A percentile compares a stretch with the other conserved stretches of the same genome.
phyloP scores from a whole-genome alignment of 768 basidiomycete species.

The Xerocomus brunneocitrinus region DNA sequence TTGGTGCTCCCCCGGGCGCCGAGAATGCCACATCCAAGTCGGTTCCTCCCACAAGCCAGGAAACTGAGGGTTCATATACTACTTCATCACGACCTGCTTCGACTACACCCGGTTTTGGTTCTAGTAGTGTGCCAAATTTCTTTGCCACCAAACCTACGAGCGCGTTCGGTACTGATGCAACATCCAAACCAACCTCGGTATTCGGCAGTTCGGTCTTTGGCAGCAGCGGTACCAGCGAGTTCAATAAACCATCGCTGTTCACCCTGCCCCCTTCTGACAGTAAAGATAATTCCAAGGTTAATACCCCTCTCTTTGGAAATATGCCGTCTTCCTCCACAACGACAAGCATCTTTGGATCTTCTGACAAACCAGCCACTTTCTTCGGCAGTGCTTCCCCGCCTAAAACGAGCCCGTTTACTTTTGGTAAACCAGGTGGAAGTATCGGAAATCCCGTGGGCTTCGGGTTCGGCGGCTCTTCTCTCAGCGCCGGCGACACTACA shows the following conservation, averaged over 20 bases:
- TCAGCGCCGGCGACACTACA: conserved; percentile 17
- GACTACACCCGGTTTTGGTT: conserved; percentile 13
- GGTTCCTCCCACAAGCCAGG: conserved; percentile 8
- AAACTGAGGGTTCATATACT: conserved; percentile 5
- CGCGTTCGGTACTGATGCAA: conserved; percentile 19
- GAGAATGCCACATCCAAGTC: conserved; percentile 8
- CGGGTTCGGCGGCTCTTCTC: conserved; percentile 33
- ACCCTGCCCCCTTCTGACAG: conserved; percentile 7
- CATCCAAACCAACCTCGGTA: conserved; percentile 20
- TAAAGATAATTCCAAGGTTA: conserved; percentile 12
- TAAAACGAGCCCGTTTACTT: conserved; percentile 22
- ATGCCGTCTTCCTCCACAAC: conserved; percentile 7
- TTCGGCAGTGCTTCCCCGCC: conserved; percentile 30
- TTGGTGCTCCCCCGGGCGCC: conserved; percentile 6
- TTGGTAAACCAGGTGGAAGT: conserved; percentile 39
- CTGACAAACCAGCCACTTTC: conserved; percentile 22
- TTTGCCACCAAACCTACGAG: conserved; percentile 20
- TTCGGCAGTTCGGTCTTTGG: conserved; percentile 28
- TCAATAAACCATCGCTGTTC: conserved; percentile 11
- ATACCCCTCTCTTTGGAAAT: conserved; percentile 19
- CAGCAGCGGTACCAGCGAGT: conserved; percentile 9
- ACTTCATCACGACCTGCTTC: conserved; percentile 10
- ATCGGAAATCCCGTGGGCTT: conserved; percentile 66
- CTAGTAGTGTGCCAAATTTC: conserved; percentile 18
- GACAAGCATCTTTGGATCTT: conserved; percentile 18